These are phyloP conservation scores for Tetracladium maxilliforme DNA, from an alignment of 2,329 filamentous ascomycete genomes.

Conservation along the genomic window DNA sequence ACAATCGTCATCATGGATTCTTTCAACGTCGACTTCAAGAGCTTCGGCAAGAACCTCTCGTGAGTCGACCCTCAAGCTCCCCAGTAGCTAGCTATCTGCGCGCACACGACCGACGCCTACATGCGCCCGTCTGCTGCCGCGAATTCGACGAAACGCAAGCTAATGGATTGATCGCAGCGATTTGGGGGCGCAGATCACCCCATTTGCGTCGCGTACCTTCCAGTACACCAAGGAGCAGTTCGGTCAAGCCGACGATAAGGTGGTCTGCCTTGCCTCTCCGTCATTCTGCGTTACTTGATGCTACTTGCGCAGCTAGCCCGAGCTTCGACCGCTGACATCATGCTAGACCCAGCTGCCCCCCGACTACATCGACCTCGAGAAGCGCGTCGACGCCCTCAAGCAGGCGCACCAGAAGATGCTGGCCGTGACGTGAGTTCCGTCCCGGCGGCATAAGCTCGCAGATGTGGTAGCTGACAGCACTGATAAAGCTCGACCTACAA, in stretches of 20 bases:
- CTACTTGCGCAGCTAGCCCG: no score
- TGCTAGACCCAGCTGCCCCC: slow-evolving; percentile 84
- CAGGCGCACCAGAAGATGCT: slow-evolving; percentile 95
- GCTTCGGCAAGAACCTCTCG: slow-evolving; percentile 58
- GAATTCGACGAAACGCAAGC: slow-evolving; percentile 2
- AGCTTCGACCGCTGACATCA: no score
- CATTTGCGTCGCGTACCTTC: slow-evolving; percentile 84
- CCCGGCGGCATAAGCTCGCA: neutral
- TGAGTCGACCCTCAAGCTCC: slow-evolving; percentile 27
- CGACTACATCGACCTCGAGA: slow-evolving; percentile 97
- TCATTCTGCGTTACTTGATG: no score
- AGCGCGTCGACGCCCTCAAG: slow-evolving; percentile 94
- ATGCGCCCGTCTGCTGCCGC: slow-evolving; percentile 4
- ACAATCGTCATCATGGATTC: no score
- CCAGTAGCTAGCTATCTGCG: no score
- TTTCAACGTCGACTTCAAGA: no score
- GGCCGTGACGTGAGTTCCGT: slow-evolving; percentile 67
- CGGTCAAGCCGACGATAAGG: slow-evolving; percentile 89
- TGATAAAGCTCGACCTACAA: neutral
- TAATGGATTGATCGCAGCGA: slow-evolving; percentile 1
- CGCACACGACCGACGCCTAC: no score
- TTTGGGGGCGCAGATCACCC: no score
- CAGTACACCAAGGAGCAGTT: slow-evolving; percentile 98
- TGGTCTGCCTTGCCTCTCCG: slow-evolving; percentile 21
- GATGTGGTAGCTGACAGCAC: slow-evolving; percentile 1